phyloP scores from a whole-genome alignment of 2,329 filamentous ascomycete genomes.

The Cladorrhinum sp. region DNA sequence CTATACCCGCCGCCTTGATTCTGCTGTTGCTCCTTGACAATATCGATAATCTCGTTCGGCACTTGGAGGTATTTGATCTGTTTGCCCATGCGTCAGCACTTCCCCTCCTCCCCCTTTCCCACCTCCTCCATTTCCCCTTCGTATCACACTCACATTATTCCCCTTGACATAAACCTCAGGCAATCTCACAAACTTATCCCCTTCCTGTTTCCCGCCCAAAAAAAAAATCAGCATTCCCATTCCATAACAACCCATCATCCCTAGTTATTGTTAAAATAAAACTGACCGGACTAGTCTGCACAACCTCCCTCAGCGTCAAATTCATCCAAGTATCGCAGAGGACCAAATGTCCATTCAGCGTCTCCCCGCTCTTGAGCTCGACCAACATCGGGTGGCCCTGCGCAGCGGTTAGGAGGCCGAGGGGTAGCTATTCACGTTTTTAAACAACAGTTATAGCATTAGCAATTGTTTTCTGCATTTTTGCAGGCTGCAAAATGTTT shows the following conservation, averaged over 20 bases:
- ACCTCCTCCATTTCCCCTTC: not conserved
- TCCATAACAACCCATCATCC: no score
- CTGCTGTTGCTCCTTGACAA: conserved; percentile 89
- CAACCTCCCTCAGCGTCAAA: conserved; percentile 91
- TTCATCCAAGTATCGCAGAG: conserved; percentile 99
- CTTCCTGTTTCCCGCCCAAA: conserved; percentile 61
- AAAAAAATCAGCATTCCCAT: conserved; percentile 17
- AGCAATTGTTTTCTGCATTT: no score
- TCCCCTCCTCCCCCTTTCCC: not conserved
- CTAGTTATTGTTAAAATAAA: not conserved
- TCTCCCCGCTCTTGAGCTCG: conserved; percentile 96
- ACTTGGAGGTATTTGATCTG: conserved; percentile 98
- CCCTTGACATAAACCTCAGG: conserved; percentile 95
- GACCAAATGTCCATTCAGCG: conserved; percentile 91
- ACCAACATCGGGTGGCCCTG: conserved; percentile 98
- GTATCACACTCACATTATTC: conserved; percentile 76
- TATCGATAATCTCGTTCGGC: conserved; percentile 92
- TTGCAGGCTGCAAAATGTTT: no score
- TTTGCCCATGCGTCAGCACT: conserved; percentile 23
- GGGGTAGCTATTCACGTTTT: conserved; percentile 60
- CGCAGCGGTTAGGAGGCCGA: conserved; percentile 87
- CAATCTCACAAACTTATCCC: conserved; percentile 87
- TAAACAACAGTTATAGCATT: no score
- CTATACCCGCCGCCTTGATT: conserved; percentile 61
- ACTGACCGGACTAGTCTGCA: conserved; percentile 79